Evolutionary conservation across 768 basidiomycete genomes (phyloP), one percentile per base, ranked within the genome.

Genomic region (Dioszegia aurantiaca): DNA sequence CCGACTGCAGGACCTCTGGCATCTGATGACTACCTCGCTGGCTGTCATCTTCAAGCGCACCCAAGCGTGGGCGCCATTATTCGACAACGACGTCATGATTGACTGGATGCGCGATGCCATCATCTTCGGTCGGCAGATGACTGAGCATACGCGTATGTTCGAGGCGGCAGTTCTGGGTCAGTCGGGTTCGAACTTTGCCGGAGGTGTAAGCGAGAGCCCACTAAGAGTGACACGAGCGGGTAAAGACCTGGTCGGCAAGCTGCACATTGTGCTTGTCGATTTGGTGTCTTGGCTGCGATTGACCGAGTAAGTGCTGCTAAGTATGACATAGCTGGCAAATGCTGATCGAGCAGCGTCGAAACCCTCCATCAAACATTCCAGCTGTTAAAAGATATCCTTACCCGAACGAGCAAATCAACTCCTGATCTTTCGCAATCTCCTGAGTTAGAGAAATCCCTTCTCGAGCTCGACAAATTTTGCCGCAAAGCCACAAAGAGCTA

Each of bases 61-160:
- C 2, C 87, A 86, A 0, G 70, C 80, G 14, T 99, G 95, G 95
- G 83, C 95, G 0, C 74, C 79, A 8, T 87, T 82, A 73, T 89
- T 89, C 74, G 86, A 88, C 54, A 85, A 84, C 65, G 83, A 85
- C 26, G 85, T 86, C 56, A 95, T 99, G 93, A 82, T 88, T 14
- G 83, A 85, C 30, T 99, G 95, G 95, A 98, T 99, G 95, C 84
- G 93, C 55, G 95, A 98, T 72, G 95, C 93, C 2, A 81, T 98
- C 51, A 92, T 98, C 62, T 91, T 95, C 68, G 92, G 87, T 9
- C 79, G 87, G 64, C 88, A 93, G 67, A 82, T 95, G 80, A 78
- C 95, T 45, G 86, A 84, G 2, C 86, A 90, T 62, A 84, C 90
- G 77, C 80, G 85, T 41, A 83, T 86, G 11, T 84, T 99, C 60